Conservation (phyloP, 306 rosid genomes). For the Coriaria nepalensis region DNA sequence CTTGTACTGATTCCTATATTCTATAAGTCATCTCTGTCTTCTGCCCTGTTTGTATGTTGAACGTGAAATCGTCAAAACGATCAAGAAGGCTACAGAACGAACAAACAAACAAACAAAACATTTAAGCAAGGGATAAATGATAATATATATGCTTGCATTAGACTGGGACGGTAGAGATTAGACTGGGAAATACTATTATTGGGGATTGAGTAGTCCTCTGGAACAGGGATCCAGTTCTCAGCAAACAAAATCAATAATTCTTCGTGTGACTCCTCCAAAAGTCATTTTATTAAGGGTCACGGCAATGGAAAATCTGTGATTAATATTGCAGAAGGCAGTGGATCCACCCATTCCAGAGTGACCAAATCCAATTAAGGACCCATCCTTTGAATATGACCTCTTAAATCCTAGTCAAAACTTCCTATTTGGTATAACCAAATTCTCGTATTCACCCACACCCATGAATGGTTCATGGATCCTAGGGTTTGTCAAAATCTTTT, state of each 20-base stretch:
- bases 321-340: conserved; percentile 57
- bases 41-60: no score
- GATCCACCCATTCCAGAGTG: conserved; percentile 99
- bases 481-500: conserved; percentile 39
- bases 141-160: no score
- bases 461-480: conserved; percentile 63
- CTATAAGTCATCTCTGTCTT: no score
- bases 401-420: conserved; percentile 74
- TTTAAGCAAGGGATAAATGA: no score
- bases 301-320: conserved; percentile 59
- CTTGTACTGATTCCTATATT: no score
- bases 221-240: conserved; percentile 82
- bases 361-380: conserved; percentile 60
- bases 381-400: conserved; percentile 45
- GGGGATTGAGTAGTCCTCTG: conserved; percentile 24
- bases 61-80: no score
- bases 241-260: conserved; percentile 55
- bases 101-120: no score
- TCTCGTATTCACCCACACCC: conserved; percentile 56
- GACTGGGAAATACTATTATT: no score
- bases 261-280: conserved; percentile 51
- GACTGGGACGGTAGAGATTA: no score
- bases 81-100: no score
- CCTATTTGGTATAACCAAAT: conserved; percentile 37
- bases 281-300: conserved; percentile 87